Percentiles rank a stretch among this genome's conserved stretches.
These are phyloP conservation scores for Trichoderma gamsii DNA, from an alignment of 495 filamentous ascomycete species.

Conservation along the genomic window DNA sequence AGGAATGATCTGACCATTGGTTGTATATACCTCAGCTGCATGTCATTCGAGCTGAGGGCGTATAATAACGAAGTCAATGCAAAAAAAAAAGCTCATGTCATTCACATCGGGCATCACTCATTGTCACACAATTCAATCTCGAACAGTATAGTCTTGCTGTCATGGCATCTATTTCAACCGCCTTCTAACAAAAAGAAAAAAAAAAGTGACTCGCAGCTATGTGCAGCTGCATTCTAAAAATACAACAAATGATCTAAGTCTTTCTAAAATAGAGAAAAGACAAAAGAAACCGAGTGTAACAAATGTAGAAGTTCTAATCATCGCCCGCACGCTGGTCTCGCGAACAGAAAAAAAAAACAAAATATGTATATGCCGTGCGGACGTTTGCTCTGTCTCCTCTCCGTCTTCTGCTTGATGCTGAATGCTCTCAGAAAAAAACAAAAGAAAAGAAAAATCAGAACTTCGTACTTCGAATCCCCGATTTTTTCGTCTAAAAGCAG, in stretches of 20 bases:
- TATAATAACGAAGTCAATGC: no score
- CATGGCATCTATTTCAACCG: conserved; percentile 1
- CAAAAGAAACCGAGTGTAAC: background rate
- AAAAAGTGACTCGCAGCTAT: background rate
- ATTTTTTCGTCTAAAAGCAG: conserved; percentile 7
- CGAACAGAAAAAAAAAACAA: background rate
- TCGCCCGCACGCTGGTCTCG: conserved; percentile 2
- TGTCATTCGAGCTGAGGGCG: no score
- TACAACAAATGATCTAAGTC: background rate
- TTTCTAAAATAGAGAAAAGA: background rate
- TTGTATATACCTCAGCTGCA: no score
- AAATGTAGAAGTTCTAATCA: background rate
- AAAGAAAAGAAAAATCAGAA: background rate
- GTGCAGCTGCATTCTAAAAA: background rate
- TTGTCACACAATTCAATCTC: background rate
- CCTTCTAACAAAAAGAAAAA: background rate
- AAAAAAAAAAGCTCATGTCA: no score
- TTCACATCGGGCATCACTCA: background rate
- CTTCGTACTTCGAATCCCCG: background rate
- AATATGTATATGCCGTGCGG: background rate
- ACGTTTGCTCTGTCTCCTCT: background rate
- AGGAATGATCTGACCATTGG: no score
- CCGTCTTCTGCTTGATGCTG: background rate
- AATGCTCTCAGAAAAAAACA: background rate
- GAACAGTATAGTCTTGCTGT: background rate